Percentiles rank a stretch among this genome's conserved stretches.
Evolutionary conservation across 2,329 filamentous ascomycete genomes (phyloP).

Genomic region (Hypoxylon sp.): DNA sequence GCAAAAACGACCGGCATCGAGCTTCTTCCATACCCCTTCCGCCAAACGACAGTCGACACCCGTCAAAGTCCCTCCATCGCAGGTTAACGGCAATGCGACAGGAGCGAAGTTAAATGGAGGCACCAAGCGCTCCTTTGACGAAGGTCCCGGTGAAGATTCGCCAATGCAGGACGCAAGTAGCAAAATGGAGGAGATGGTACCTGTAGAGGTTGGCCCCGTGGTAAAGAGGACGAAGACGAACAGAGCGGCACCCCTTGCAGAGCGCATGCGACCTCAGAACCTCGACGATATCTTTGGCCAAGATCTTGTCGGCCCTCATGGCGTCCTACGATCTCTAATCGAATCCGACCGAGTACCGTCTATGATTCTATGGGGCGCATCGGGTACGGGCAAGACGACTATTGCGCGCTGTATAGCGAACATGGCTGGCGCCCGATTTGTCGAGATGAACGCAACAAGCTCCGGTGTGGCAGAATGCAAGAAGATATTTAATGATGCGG

Average conservation of each 20-base stretch:
- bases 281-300: constrained; percentile 93
- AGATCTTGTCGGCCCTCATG: constrained; percentile 86
- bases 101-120: constrained; percentile 56
- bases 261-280: constrained; percentile 89
- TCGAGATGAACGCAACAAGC: constrained; percentile 95
- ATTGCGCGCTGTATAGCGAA: constrained; percentile 92
- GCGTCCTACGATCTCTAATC: constrained; percentile 89
- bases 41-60: constrained; percentile 67
- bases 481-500: constrained; percentile 89
- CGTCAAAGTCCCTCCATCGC: constrained; percentile 54
- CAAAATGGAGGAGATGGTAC: constrained; percentile 45
- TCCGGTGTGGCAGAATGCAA: constrained; percentile 92
- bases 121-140: constrained; percentile 68
- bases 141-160: constrained; percentile 61
- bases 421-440: constrained; percentile 85
- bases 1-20: constrained; percentile 70
- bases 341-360: constrained; percentile 88
- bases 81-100: constrained; percentile 54
- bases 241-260: constrained; percentile 86
- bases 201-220: constrained; percentile 57
- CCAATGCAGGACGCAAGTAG: constrained; percentile 46
- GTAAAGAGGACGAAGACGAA: constrained; percentile 78
- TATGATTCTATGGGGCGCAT: constrained; percentile 93
- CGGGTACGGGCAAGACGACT: constrained; percentile 89
- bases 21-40: constrained; percentile 74